Evolutionary conservation across 148 eudicot genomes (phyloP).

Genomic region (Vaccinium macrocarpon): DNA sequence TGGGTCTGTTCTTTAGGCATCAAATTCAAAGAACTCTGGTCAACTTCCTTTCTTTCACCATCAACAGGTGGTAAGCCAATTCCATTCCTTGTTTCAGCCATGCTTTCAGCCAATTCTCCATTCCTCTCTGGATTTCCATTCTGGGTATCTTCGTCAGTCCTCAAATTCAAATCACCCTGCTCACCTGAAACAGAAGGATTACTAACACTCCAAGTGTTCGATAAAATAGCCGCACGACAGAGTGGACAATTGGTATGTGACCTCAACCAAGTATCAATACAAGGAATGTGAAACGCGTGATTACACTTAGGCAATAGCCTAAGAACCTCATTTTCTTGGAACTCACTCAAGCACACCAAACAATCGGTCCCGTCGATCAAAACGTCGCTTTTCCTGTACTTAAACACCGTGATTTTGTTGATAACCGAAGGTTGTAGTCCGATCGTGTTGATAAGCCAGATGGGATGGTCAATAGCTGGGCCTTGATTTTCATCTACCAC

Average conservation of each 20-base stretch:
- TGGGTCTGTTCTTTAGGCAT: constrained; percentile 19
- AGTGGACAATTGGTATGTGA: constrained; percentile 65
- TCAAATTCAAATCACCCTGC: constrained; percentile 16
- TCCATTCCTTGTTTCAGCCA: constrained; percentile 10
- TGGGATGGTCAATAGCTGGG: constrained; percentile 45
- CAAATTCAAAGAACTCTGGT: constrained; percentile 15
- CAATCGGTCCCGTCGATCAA: constrained; percentile 54
- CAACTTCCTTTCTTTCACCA: constrained; percentile 12
- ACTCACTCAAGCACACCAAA: constrained; percentile 57
- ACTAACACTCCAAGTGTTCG: constrained; percentile 14
- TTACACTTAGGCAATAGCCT: constrained; percentile 63
- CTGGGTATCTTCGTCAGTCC: constrained; percentile 14
- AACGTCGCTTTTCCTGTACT: constrained; percentile 36
- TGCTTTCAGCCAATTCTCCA: constrained; percentile 21
- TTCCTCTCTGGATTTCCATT: constrained; percentile 25
- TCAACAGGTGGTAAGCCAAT: not conserved
- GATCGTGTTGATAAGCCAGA: constrained; percentile 57
- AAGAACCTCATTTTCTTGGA: constrained; percentile 48
- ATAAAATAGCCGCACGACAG: constrained; percentile 49
- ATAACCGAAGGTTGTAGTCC: constrained; percentile 55
- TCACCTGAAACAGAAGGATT: constrained; percentile 22
- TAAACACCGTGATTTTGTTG: constrained; percentile 39
- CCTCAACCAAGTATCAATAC: constrained; percentile 70
- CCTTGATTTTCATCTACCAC: constrained; percentile 26
- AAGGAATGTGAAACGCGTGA: constrained; percentile 67